These are phyloP conservation scores for Cercospora sojina DNA, from an alignment of 2,329 filamentous ascomycete genomes.

Conservation along the genomic window DNA sequence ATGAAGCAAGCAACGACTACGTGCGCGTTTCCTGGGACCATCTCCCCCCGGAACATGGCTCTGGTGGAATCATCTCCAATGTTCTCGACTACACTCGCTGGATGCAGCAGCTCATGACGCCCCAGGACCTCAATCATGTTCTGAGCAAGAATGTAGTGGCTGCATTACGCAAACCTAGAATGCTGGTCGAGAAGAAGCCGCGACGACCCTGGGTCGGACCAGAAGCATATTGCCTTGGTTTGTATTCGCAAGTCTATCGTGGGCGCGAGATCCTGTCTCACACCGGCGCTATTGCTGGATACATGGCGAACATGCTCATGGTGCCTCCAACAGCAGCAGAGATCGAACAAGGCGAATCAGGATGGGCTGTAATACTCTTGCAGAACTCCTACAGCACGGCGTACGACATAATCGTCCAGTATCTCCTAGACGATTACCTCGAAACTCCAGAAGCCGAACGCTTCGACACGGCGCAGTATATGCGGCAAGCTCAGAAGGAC, in stretches of 20 bases:
- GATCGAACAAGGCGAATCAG: slow-evolving; percentile 23
- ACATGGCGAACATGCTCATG: slow-evolving; percentile 47
- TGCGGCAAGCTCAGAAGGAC: neutral
- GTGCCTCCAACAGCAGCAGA: slow-evolving; percentile 39
- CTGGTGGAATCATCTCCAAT: slow-evolving; percentile 43
- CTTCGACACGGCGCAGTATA: slow-evolving; percentile 3
- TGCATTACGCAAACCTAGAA: slow-evolving; percentile 19
- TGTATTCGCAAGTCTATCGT: slow-evolving; percentile 43
- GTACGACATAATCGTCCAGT: slow-evolving; percentile 9
- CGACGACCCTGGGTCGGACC: slow-evolving; percentile 34
- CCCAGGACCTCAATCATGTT: slow-evolving; percentile 10
- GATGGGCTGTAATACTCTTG: slow-evolving; percentile 44
- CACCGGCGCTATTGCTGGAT: slow-evolving; percentile 48
- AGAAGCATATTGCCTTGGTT: slow-evolving; percentile 46
- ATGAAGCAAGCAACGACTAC: slow-evolving; percentile 18
- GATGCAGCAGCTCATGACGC: slow-evolving; percentile 51
- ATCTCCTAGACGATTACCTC: slow-evolving; percentile 14
- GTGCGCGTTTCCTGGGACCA: slow-evolving; percentile 14
- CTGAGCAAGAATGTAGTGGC: slow-evolving; percentile 15
- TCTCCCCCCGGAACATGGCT: slow-evolving; percentile 25
- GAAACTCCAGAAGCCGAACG: slow-evolving; percentile 8
- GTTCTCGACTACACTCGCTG: slow-evolving; percentile 55
- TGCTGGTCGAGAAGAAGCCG: slow-evolving; percentile 3
- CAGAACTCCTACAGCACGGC: slow-evolving; percentile 25
- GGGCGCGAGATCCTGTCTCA: slow-evolving; percentile 48